Percentiles rank a stretch among this genome's conserved stretches.
These are phyloP conservation scores for Golubevia pallescens DNA, from an alignment of 1,284 basidiomycete genomes.

Conservation along the genomic window DNA sequence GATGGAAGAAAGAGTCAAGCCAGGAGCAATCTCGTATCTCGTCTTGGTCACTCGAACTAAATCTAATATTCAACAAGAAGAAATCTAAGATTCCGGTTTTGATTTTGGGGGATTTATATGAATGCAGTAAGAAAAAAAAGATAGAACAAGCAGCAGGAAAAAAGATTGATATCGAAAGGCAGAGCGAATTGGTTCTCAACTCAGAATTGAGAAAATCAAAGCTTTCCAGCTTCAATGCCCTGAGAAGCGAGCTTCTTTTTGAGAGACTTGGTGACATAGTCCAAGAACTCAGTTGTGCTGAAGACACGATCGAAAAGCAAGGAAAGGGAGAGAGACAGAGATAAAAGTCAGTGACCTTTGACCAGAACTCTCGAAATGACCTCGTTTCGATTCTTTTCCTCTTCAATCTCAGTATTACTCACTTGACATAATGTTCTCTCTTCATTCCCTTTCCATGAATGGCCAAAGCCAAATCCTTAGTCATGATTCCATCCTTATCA, in stretches of 20 bases:
- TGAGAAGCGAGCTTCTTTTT: conserved; percentile 29
- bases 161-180: no score
- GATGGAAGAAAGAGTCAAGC: no score
- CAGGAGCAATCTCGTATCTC: no score
- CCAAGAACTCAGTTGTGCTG: conserved; percentile 54
- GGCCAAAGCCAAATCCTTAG: conserved; percentile 85
- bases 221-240: conserved; percentile 50
- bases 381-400: neutral
- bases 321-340: neutral
- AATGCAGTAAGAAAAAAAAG: no score
- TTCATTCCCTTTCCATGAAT: conserved; percentile 81
- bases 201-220: no score
- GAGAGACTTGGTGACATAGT: conserved; percentile 48
- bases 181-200: no score
- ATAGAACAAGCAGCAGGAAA: no score
- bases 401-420: neutral
- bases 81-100: no score
- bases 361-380: neutral
- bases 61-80: no score
- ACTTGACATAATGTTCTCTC: conserved; percentile 58
- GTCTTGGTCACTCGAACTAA: no score
- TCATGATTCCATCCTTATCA: conserved; percentile 88
- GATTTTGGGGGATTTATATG: no score
- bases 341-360: neutral
- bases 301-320: neutral